Percentiles rank a stretch among this genome's conserved stretches.
Conservation (phyloP, 768 basidiomycete genomes). For the Tricholoma sp. region DNA sequence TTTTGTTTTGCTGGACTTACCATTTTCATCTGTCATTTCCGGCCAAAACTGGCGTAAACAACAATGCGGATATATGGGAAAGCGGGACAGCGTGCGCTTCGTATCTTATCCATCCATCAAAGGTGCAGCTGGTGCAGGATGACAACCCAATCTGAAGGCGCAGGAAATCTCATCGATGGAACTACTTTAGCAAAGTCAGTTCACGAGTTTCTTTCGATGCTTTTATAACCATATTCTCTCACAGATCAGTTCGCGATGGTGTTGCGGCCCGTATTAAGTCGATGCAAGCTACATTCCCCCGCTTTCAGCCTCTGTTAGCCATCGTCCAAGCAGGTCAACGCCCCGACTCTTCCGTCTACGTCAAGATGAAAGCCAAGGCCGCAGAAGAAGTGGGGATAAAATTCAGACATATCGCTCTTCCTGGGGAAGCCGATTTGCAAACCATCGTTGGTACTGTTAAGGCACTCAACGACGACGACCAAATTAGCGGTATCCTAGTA, state of each 20-base stretch:
- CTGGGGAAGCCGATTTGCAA: constrained; percentile 65
- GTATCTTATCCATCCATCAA: constrained; percentile 32
- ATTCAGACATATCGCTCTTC: constrained; percentile 72
- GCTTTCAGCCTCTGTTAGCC: constrained; percentile 85
- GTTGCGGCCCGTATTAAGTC: constrained; percentile 67
- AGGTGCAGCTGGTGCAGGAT: constrained; percentile 26
- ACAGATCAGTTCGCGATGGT: constrained; percentile 74
- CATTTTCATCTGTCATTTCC: background rate
- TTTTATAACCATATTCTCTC: background rate
- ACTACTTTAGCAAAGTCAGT: constrained; percentile 78
- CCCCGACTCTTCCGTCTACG: constrained; percentile 86
- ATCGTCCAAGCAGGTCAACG: constrained; percentile 94
- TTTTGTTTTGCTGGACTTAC: constrained; percentile 2
- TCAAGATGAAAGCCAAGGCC: constrained; percentile 97
- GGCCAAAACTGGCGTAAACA: constrained; percentile 21
- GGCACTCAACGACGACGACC: constrained; percentile 77
- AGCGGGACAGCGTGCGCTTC: constrained; percentile 6
- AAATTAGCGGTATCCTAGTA: constrained; percentile 86
- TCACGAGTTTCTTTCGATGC: constrained; percentile 2
- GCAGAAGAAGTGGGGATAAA: constrained; percentile 91
- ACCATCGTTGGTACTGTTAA: constrained; percentile 75
- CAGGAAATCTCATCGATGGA: constrained; percentile 72
- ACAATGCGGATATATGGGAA: constrained; percentile 18
- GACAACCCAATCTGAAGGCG: constrained; percentile 22
- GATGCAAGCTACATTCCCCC: constrained; percentile 66